Conservation (phyloP, 441 rosid species). For the Jatropha multifida region DNA sequence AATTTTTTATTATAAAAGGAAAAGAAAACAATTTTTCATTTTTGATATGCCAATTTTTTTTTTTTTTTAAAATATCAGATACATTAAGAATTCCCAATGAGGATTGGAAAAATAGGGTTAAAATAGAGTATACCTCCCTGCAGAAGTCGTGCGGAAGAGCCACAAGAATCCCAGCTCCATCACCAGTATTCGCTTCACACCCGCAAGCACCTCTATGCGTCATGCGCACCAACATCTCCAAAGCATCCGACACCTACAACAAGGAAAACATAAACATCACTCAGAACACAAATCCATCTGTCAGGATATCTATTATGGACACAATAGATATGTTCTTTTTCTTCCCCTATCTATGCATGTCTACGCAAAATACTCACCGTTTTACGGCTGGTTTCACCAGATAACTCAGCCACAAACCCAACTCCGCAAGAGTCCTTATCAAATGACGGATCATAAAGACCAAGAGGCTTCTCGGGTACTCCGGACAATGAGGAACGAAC, state of each 20-base stretch:
- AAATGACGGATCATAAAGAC: slow-evolving; percentile 87
- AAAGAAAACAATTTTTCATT: not conserved
- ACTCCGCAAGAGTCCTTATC: slow-evolving; percentile 99
- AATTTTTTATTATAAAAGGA: not conserved
- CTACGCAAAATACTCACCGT: slow-evolving; percentile 51
- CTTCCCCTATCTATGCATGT: not conserved
- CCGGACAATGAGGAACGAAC: slow-evolving; percentile 77
- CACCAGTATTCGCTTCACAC: slow-evolving; percentile 96
- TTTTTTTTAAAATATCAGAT: not conserved
- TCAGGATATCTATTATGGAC: not conserved
- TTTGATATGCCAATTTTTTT: not conserved
- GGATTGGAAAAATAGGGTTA: not conserved
- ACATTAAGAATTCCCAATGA: not conserved
- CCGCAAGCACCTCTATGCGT: slow-evolving; percentile 99
- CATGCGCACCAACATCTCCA: slow-evolving; percentile 98
- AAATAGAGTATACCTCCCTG: slow-evolving; percentile 48
- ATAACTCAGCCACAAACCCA: slow-evolving; percentile 96
- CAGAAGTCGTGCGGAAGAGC: slow-evolving; percentile 87
- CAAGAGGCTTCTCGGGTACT: slow-evolving; percentile 97
- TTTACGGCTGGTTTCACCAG: slow-evolving; percentile 84
- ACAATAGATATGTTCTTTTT: not conserved
- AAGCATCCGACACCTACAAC: slow-evolving; percentile 75
- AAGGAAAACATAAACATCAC: not conserved
- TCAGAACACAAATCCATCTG: not conserved
- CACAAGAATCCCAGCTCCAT: slow-evolving; percentile 99